phyloP scores from a whole-genome alignment of 2,329 filamentous ascomycete species.

The Paecilomyces sp. region DNA sequence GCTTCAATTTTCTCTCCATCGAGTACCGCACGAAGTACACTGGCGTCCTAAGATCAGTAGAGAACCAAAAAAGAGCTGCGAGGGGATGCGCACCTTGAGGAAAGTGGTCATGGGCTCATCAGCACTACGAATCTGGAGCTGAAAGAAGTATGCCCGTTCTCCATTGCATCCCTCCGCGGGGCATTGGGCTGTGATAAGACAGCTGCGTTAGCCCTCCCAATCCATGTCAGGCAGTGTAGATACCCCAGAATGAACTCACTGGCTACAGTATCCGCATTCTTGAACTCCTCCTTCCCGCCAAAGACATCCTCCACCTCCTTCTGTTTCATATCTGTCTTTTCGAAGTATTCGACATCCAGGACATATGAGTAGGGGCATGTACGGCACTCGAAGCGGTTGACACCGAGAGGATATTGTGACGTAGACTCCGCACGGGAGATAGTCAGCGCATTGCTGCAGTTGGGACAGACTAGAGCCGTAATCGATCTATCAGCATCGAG shows the following conservation, averaged over 20 bases:
- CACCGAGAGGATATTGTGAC: conserved; percentile 31
- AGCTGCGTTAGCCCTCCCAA: conserved; percentile 6
- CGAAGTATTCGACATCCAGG: conserved; percentile 72
- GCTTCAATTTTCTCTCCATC: conserved; percentile 43
- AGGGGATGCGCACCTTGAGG: conserved; percentile 59
- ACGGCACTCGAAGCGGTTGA: conserved; percentile 87
- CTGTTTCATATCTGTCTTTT: conserved; percentile 70
- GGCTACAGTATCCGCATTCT: conserved; percentile 77
- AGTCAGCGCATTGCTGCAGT: conserved; percentile 44
- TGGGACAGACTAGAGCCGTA: conserved; percentile 37
- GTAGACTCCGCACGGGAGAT: conserved; percentile 35
- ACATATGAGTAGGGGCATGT: conserved; percentile 90
- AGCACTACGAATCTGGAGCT: conserved; percentile 94
- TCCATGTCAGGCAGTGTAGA: background rate
- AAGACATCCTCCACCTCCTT: conserved; percentile 88
- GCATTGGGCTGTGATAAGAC: conserved; percentile 59
- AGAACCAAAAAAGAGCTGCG: background rate
- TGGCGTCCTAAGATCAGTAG: conserved; percentile 9
- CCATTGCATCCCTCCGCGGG: conserved; percentile 73
- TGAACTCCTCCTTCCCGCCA: conserved; percentile 80
- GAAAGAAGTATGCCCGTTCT: conserved; percentile 83
- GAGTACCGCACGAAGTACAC: conserved; percentile 40
- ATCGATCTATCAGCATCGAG: conserved; percentile 12
- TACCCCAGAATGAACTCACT: conserved; percentile 33
- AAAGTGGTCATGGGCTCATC: conserved; percentile 99